phyloP scores from a whole-genome alignment of 176 grass and related monocot genomes.

The Typha latifolia region DNA sequence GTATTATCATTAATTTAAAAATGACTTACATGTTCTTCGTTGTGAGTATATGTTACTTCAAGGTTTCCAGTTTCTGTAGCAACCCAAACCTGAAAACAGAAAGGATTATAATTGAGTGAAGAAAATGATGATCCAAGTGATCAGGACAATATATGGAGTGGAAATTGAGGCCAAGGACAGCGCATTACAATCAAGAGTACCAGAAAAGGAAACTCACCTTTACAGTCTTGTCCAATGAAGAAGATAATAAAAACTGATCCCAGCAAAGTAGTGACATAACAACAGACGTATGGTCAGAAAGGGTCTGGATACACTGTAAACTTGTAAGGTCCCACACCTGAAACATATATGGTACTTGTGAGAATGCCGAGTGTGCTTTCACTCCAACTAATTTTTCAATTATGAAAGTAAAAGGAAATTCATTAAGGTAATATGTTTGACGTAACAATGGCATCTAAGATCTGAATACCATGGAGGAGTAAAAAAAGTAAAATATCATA shows the following conservation, averaged over 20 bases:
- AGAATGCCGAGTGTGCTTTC: background rate
- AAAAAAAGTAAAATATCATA: background rate
- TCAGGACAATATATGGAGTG: constrained; percentile 4
- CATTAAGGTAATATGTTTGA: background rate
- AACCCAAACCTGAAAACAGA: constrained; percentile 62
- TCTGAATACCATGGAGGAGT: background rate
- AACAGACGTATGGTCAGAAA: constrained; percentile 66
- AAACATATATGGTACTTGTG: constrained; percentile 13
- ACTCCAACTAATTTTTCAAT: background rate
- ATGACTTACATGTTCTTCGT: constrained; percentile 65
- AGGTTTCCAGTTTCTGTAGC: constrained; percentile 68
- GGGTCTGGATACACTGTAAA: constrained; percentile 83
- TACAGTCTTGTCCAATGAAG: constrained; percentile 86
- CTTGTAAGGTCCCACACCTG: constrained; percentile 94
- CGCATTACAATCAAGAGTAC: constrained; percentile 7
- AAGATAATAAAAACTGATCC: constrained; percentile 97
- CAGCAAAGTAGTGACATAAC: constrained; percentile 94
- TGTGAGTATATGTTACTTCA: constrained; percentile 90
- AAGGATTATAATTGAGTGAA: background rate
- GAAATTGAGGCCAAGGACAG: constrained; percentile 6
- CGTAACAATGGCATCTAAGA: background rate
- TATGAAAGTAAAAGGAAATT: background rate
- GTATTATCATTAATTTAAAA: background rate
- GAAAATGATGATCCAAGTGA: background rate
- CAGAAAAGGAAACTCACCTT: constrained; percentile 45